Evolutionary conservation across 2,329 filamentous ascomycete species (phyloP).

Genomic region (Nothophoma quercina): DNA sequence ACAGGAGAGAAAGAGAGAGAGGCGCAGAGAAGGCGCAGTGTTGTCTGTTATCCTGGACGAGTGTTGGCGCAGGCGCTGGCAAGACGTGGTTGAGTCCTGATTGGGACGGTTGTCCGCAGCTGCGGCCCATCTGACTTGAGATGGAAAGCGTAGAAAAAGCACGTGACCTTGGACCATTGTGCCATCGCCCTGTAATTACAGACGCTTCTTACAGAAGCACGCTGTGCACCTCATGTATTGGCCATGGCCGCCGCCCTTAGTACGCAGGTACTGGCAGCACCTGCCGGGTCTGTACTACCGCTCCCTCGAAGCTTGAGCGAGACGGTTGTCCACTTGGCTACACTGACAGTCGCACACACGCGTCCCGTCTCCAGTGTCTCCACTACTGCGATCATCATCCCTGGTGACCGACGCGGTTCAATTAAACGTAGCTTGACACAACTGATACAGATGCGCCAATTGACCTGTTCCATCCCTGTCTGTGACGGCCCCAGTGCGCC

Average conservation of each 20-base stretch:
- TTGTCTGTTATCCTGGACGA: neutral
- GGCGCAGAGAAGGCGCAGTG: neutral
- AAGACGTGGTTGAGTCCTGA: neutral
- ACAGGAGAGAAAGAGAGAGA: neutral
- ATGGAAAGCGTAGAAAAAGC: neutral
- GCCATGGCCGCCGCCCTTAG: conserved; percentile 1
- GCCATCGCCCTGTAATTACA: neutral
- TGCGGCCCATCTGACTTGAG: no score
- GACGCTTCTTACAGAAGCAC: neutral
- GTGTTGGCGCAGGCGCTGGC: neutral
- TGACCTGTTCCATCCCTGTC: conserved; percentile 21
- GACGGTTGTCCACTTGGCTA: conserved; percentile 4
- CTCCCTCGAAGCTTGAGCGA: conserved; percentile 7
- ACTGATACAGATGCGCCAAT: conserved; percentile 30
- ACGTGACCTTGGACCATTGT: neutral
- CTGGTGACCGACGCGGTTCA: conserved; percentile 9
- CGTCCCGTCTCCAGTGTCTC: conserved; percentile 14
- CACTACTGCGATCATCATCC: conserved; percentile 12
- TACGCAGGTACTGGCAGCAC: neutral
- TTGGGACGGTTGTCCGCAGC: neutral
- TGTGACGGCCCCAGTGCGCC: conserved; percentile 23
- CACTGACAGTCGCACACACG: conserved; percentile 17
- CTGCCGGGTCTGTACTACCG: neutral
- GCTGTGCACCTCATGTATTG: neutral
- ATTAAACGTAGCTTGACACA: conserved; percentile 25